These are phyloP conservation scores for Tetradesmus lagerheimii DNA, from an alignment of 139 green algal genomes.

Conservation along the genomic window DNA sequence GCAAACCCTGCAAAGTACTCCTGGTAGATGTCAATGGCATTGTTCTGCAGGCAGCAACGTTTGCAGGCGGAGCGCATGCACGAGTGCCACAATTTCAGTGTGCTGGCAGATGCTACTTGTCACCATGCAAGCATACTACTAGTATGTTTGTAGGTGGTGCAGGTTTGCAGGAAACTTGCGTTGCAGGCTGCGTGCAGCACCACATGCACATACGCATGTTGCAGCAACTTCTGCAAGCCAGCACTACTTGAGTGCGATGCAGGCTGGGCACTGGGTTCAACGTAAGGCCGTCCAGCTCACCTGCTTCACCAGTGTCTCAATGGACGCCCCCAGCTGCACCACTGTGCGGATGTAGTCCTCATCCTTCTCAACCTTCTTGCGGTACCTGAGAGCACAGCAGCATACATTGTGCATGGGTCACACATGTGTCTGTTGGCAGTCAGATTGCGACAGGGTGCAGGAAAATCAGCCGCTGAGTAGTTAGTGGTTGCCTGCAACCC, in stretches of 20 bases:
- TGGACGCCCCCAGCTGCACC: constrained; percentile 64
- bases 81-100: neutral
- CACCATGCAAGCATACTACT: neutral
- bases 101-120: neutral
- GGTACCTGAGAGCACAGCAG: constrained; percentile 54
- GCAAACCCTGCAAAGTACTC: constrained; percentile 86
- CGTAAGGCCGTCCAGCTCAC: neutral
- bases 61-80: neutral
- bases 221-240: neutral
- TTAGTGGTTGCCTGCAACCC: neutral
- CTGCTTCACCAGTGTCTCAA: constrained; percentile 88
- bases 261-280: neutral
- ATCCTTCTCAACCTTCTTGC: constrained; percentile 95
- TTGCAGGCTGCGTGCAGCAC: too few relatives aligned
- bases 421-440: too few relatives aligned
- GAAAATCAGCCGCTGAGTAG: too few relatives aligned
- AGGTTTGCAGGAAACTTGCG: too few relatives aligned
- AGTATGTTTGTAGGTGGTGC: neutral
- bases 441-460: too few relatives aligned
- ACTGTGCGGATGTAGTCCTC: constrained; percentile 95
- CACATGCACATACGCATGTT: neutral
- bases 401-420: neutral
- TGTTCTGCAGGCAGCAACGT: constrained; percentile 79
- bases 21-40: constrained; percentile 97
- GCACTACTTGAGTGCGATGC: neutral